Evolutionary conservation across 441 rosid genomes (phyloP), one percentile per base, ranked within the genome.

Genomic region (Jatropha multifida): DNA sequence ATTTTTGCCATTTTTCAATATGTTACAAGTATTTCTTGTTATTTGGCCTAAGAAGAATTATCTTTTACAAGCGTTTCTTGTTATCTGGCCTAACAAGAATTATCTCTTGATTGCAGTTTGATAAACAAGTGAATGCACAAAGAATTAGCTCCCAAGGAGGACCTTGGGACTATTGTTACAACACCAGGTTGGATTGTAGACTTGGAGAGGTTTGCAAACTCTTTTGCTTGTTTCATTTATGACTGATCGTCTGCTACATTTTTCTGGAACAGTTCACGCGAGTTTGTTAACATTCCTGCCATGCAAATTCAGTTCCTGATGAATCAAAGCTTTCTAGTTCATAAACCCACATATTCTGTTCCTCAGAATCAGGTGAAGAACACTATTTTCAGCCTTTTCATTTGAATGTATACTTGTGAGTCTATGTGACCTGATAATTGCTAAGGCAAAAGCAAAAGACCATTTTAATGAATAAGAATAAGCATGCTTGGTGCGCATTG

Each of bases 141-240:
- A 83, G 82, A 55, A 59, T 74, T 46, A 76, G 51, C 72, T 63
- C 32, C 40, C 77, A 74, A 69, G 82, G 71, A 65, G 69, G 18
- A 27, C 71, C 78, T 10, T 83, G 80, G 82, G 71, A 83, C 69
- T 78, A 76, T 61, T 83, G 86, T 68, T 81, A 83, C 42, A 83
- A 81, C 66, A 61, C 80, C 80, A 83, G 84, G 86, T 83, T 71
- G 46, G 69, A n/a, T 66, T 61, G 65, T 69, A 37, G 42, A 59
- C 67, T 52, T 14, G 40, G 51, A 38, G 48, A 18, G 67, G 7
- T 42, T 77, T 68, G 65, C 59, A 60, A 20, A 55, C 9, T 18
- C 20, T 5, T 27, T 83, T 54, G 40, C 20, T 14, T 42, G 2
- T 42, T 72, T 51, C 48, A 67, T 38, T 44, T 18, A 67, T 65